A percentile compares a stretch with the other conserved stretches of the same genome.
phyloP scores from a whole-genome alignment of 345 rosid genomes.

The Brassica incana region DNA sequence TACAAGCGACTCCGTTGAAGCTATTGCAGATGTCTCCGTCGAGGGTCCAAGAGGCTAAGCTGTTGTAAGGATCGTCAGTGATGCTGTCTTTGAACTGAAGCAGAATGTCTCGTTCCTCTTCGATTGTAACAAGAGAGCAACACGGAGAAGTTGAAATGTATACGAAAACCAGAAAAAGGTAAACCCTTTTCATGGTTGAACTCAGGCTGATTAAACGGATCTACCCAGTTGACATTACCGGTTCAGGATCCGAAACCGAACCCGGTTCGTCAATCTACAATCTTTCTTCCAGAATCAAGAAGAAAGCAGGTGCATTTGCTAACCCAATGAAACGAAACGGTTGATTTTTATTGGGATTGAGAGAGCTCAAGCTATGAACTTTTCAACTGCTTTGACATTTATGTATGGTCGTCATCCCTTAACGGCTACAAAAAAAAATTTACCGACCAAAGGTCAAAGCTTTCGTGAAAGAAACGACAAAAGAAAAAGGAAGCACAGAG shows the following conservation, averaged over 20 bases:
- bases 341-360: constrained; percentile 38
- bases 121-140: constrained; percentile 46
- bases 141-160: constrained; percentile 41
- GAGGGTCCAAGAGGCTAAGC: constrained; percentile 65
- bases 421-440: constrained; percentile 27
- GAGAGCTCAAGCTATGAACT: constrained; percentile 14
- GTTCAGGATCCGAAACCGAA: constrained; percentile 23
- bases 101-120: constrained; percentile 75
- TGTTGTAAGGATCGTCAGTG: constrained; percentile 66
- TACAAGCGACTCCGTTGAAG: constrained; percentile 76
- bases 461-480: constrained; percentile 33
- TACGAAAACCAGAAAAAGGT: constrained; percentile 51
- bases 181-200: constrained; percentile 51
- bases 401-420: constrained; percentile 12
- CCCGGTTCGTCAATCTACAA: constrained; percentile 24
- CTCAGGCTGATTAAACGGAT: constrained; percentile 46
- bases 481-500: constrained; percentile 2
- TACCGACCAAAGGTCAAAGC: constrained; percentile 35
- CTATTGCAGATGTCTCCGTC: constrained; percentile 58
- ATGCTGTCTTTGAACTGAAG: constrained; percentile 77
- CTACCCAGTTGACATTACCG: constrained; percentile 74
- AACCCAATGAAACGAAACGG: constrained; percentile 18
- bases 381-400: constrained; percentile 26
- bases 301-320: constrained; percentile 42
- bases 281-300: constrained; percentile 31